phyloP scores from a whole-genome alignment of 169 alveolate genomes.

The Neospora caninum region DNA sequence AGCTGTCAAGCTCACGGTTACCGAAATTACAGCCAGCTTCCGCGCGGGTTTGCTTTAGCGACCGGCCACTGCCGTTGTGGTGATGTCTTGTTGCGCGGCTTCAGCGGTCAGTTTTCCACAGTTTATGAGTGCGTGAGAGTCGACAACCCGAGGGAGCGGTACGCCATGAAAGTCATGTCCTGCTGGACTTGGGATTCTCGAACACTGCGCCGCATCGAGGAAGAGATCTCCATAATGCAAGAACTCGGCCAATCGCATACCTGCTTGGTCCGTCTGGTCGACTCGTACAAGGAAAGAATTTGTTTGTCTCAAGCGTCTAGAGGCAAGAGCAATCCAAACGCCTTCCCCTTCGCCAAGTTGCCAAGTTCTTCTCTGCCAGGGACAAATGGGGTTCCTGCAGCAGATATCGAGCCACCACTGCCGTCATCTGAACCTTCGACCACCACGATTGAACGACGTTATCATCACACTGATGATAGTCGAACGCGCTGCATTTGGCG shows the following conservation, averaged over 20 bases:
- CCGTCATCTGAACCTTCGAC: background rate
- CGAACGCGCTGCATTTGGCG: slow-evolving; percentile 34
- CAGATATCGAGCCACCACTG: background rate
- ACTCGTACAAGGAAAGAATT: slow-evolving; percentile 18
- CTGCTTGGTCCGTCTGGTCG: background rate
- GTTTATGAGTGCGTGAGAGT: slow-evolving; percentile 26
- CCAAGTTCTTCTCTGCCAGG: background rate
- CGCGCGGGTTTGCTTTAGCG: background rate
- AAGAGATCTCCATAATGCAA: slow-evolving; percentile 23
- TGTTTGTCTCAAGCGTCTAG: background rate
- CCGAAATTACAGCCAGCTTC: background rate
- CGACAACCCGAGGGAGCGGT: slow-evolving; percentile 10
- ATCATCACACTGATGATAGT: background rate
- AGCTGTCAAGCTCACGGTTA: background rate
- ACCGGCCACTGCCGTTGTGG: background rate
- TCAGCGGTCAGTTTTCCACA: slow-evolving; percentile 39
- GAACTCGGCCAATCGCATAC: background rate
- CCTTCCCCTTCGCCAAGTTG: background rate
- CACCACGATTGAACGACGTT: background rate
- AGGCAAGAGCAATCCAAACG: background rate
- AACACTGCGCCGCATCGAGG: slow-evolving; percentile 24
- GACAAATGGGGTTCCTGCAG: background rate
- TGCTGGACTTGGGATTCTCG: slow-evolving; percentile 46
- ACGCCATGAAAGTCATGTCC: slow-evolving; percentile 36
- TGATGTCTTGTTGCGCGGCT: background rate